Evolutionary conservation across 768 basidiomycete genomes (phyloP), one percentile per base, ranked within the genome.

Genomic region (Lyophyllum shimeji): DNA sequence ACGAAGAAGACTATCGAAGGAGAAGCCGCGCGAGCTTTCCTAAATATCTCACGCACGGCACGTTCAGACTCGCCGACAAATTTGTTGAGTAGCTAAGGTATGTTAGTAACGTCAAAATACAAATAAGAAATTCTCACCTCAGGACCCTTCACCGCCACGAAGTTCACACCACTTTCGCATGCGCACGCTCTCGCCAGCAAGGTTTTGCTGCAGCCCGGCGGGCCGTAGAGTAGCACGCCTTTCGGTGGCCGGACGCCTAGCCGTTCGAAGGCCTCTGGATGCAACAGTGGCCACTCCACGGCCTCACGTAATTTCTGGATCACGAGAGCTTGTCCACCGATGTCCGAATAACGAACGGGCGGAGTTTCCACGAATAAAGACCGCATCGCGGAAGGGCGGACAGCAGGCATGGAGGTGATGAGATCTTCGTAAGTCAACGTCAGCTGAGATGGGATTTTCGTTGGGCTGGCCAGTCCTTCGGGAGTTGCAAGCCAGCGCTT

Each of bases 1-100:
- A 97, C 96, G 66, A 99, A 97, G 73, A 99, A 98, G 43, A 99
- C 82, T 63, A 99, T 96, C 3, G 94, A 95, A 0, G 97, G 97
- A 0, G 96, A 85, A 5, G 94, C 94, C 6, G 91, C 90, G 31
- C 95, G 83, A 2, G 97, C 97, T 70, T 97, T 99, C 50, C 92
- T 77, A 72, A 99, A 99, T 53, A 95, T 89, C 65, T 98, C 96
- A 29, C 97, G 83, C 13, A 99, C 90, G 0, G 93, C 93, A 42
- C 91, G 82, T 71, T 99, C 97, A 0, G 95, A 97, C 73, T 99
- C 97, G 20, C 97, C 97, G 17, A 99, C 94, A 64, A 88, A 99
- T 72, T 98, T 98, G 74, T 89, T 98, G 50, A 98, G 69, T 0
- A 99, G 81, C 95, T 98, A 65, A n/a, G 45, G 45, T 21, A 31